A percentile compares a stretch with the other conserved stretches of the same genome.
Conservation (phyloP, 2,329 filamentous ascomycete genomes). For the Lachnellula cervina region DNA sequence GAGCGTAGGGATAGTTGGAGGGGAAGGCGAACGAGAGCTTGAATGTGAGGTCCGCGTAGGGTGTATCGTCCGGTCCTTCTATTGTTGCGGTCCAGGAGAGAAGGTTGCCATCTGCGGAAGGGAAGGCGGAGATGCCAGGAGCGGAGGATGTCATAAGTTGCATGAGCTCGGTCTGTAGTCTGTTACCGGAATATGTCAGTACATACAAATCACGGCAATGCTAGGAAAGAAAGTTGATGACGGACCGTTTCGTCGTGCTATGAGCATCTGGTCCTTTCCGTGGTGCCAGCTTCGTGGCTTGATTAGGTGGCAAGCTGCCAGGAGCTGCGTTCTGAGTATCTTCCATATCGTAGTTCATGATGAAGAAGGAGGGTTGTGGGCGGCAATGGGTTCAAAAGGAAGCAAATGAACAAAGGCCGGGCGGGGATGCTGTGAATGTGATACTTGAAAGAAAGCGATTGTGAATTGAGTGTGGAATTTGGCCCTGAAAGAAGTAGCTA, state of each 20-base stretch:
- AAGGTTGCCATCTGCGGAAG: constrained; percentile 82
- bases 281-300: constrained; percentile 56
- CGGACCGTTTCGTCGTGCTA: constrained; percentile 73
- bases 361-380: constrained; percentile 6
- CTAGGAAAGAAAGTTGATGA: constrained; percentile 7
- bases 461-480: constrained; percentile 4
- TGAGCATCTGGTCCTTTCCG: constrained; percentile 61
- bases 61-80: constrained; percentile 82
- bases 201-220: not conserved
- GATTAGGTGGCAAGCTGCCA: constrained; percentile 45
- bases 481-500: not conserved
- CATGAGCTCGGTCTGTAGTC: constrained; percentile 96
- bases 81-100: constrained; percentile 94
- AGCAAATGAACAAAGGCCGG: constrained; percentile 7
- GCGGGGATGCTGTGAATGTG: constrained; percentile 4
- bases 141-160: constrained; percentile 94
- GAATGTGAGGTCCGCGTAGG: constrained; percentile 81
- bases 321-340: constrained; percentile 65
- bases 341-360: constrained; percentile 42
- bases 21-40: constrained; percentile 93
- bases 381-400: constrained; percentile 1
- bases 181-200: constrained; percentile 35
- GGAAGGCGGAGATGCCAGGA: constrained; percentile 92
- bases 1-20: constrained; percentile 84
- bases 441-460: constrained; percentile 18